phyloP scores from a whole-genome alignment of 2,329 filamentous ascomycete genomes.

The Aspergillus quadricinctus region DNA sequence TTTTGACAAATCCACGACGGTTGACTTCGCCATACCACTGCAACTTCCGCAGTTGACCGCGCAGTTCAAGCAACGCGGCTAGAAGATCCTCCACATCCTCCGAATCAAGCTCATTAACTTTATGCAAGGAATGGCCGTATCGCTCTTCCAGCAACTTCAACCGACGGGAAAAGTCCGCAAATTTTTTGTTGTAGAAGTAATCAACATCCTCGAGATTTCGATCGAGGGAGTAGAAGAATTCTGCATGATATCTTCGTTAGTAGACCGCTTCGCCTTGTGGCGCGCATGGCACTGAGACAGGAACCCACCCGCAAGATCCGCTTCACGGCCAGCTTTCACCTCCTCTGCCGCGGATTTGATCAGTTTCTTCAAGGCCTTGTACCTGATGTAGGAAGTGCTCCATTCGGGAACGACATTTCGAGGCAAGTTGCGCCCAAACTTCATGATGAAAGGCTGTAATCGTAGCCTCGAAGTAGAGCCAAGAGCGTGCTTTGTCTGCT shows the following conservation, averaged over 20 bases:
- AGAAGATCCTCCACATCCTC: conserved; percentile 91
- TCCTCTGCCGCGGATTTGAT: conserved; percentile 72
- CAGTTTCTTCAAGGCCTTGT: conserved; percentile 74
- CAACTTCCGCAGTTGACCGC: conserved; percentile 81
- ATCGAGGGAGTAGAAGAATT: conserved; percentile 95
- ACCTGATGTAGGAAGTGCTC: conserved; percentile 48
- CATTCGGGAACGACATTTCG: conserved; percentile 50
- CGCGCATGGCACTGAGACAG: conserved; percentile 3
- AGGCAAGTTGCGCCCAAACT: conserved; percentile 48
- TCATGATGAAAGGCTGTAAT: conserved; percentile 35
- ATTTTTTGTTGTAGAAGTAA: conserved; percentile 94
- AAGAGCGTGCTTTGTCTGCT: neutral
- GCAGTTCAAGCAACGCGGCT: conserved; percentile 81
- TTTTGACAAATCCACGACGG: conserved; percentile 90
- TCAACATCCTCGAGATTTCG: conserved; percentile 97
- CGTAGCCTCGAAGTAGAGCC: neutral
- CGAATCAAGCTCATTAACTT: conserved; percentile 69
- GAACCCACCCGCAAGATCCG: conserved; percentile 82
- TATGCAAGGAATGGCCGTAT: conserved; percentile 70
- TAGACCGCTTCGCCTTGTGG: conserved; percentile 10
- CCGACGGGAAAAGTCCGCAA: conserved; percentile 75
- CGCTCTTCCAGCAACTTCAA: conserved; percentile 82
- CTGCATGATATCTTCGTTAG: conserved; percentile 48
- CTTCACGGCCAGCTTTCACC: conserved; percentile 65
- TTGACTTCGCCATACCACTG: conserved; percentile 99